phyloP scores from a whole-genome alignment of 2,329 filamentous ascomycete species.

The Fusarium mundagurra region DNA sequence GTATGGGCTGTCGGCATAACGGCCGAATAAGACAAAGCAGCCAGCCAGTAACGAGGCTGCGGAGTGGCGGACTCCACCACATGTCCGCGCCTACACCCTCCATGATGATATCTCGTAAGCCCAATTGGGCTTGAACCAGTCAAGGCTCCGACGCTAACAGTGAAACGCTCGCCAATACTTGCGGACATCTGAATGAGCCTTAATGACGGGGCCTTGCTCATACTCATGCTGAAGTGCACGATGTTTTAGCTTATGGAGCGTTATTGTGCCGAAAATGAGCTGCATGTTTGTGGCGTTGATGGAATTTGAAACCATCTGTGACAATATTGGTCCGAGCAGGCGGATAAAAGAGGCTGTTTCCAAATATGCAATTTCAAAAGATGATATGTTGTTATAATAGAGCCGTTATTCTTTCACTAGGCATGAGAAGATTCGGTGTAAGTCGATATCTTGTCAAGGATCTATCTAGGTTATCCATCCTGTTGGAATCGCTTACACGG shows the following conservation, averaged over 20 bases:
- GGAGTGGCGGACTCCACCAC: slow-evolving; percentile 38
- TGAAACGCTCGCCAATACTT: slow-evolving; percentile 15
- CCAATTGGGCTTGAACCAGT: slow-evolving; percentile 28
- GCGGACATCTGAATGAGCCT: slow-evolving; percentile 30
- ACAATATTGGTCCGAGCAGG: slow-evolving; percentile 20
- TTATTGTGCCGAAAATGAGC: slow-evolving; percentile 5
- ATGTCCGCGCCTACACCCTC: slow-evolving; percentile 35
- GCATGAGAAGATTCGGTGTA: neutral
- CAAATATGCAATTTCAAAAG: neutral
- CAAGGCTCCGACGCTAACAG: slow-evolving; percentile 34
- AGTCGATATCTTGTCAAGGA: slow-evolving; percentile 1
- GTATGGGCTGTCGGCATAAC: slow-evolving; percentile 35
- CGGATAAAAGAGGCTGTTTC: slow-evolving; percentile 14
- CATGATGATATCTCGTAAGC: slow-evolving; percentile 38
- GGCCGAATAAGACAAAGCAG: neutral
- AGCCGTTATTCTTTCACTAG: neutral
- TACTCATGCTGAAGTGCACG: neutral
- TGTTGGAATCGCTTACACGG: slow-evolving; percentile 9
- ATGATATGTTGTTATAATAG: neutral
- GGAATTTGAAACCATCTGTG: slow-evolving; percentile 1
- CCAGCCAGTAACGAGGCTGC: slow-evolving; percentile 19
- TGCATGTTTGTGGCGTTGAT: slow-evolving; percentile 7
- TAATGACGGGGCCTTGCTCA: slow-evolving; percentile 9
- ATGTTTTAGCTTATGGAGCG: neutral
- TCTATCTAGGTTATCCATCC: slow-evolving; percentile 9